Percentiles rank a stretch among this genome's conserved stretches.
These are phyloP conservation scores for Blastomyces emzantsi DNA, from an alignment of 2,329 filamentous ascomycete genomes.

Conservation along the genomic window DNA sequence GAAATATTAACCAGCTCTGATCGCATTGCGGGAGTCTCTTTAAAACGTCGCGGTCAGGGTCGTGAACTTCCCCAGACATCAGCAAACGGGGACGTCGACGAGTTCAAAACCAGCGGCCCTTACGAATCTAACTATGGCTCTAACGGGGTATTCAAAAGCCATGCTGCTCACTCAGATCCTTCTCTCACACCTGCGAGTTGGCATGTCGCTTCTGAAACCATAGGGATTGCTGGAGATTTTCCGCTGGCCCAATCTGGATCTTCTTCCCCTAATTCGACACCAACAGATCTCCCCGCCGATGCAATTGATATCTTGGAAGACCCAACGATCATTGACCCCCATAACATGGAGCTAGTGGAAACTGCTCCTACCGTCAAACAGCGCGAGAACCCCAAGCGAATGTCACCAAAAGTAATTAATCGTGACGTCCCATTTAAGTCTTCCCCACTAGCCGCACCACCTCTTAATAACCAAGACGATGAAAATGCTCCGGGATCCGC, in stretches of 20 bases:
- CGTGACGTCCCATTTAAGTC: slow-evolving; percentile 24
- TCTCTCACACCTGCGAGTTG: not conserved
- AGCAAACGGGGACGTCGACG: not conserved
- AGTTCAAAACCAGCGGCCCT: slow-evolving; percentile 5
- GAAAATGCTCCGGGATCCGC: not conserved
- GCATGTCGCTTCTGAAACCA: not conserved
- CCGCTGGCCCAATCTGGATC: not conserved
- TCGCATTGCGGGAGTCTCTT: not conserved
- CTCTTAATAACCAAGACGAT: slow-evolving; percentile 13
- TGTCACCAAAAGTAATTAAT: slow-evolving; percentile 11
- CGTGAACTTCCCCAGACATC: not conserved
- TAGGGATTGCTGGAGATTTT: not conserved
- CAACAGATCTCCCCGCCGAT: not conserved
- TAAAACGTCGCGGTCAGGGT: not conserved
- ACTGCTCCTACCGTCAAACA: not conserved
- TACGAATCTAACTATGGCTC: not conserved
- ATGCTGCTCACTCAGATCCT: not conserved
- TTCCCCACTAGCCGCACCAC: slow-evolving; percentile 25
- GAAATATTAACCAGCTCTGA: slow-evolving; percentile 4
- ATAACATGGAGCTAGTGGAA: not conserved
- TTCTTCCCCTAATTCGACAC: not conserved
- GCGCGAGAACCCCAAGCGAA: slow-evolving; percentile 4
- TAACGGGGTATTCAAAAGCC: not conserved
- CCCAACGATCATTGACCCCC: not conserved
- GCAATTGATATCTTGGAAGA: not conserved